Percentiles rank a stretch among this genome's conserved stretches.
Conservation (phyloP, 2,329 filamentous ascomycete species). For the Botrytis cinerea region DNA sequence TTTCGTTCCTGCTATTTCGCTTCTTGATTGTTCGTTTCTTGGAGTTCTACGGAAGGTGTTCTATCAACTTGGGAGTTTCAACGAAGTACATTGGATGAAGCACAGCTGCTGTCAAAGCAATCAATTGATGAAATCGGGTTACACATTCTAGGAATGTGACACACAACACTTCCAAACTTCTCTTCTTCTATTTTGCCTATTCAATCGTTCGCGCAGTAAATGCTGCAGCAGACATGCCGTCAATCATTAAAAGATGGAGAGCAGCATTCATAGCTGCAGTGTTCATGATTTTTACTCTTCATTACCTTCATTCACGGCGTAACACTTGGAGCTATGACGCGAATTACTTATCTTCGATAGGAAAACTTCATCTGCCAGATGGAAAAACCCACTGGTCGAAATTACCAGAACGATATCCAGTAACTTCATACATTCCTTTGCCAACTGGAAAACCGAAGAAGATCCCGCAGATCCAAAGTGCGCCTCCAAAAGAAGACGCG, state of each 20-base stretch:
- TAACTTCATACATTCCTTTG: conserved; percentile 36
- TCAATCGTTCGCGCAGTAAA: neutral
- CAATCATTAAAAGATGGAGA: conserved; percentile 37
- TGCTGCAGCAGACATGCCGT: conserved; percentile 26
- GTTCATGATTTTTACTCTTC: conserved; percentile 33
- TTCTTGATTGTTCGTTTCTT: neutral
- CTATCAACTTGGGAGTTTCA: neutral
- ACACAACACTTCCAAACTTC: neutral
- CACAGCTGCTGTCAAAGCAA: conserved; percentile 14
- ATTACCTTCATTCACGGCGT: conserved; percentile 34
- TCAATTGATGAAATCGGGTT: neutral
- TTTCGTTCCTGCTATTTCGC: neutral
- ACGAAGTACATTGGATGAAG: neutral
- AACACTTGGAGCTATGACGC: conserved; percentile 30
- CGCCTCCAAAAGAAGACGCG: conserved; percentile 32
- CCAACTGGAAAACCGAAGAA: conserved; percentile 35
- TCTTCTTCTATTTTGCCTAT: neutral
- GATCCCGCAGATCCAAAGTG: conserved; percentile 38
- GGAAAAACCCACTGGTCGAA: conserved; percentile 53
- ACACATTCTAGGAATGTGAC: conserved; percentile 19
- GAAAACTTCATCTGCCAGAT: conserved; percentile 48
- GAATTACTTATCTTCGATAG: conserved; percentile 27
- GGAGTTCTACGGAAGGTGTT: neutral
- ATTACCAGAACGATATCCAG: conserved; percentile 37
- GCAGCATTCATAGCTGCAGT: conserved; percentile 30